A percentile compares a stretch with the other conserved stretches of the same genome.
These are phyloP conservation scores for Candolleomyces efflorescens DNA, from an alignment of 768 basidiomycete species.

Conservation along the genomic window DNA sequence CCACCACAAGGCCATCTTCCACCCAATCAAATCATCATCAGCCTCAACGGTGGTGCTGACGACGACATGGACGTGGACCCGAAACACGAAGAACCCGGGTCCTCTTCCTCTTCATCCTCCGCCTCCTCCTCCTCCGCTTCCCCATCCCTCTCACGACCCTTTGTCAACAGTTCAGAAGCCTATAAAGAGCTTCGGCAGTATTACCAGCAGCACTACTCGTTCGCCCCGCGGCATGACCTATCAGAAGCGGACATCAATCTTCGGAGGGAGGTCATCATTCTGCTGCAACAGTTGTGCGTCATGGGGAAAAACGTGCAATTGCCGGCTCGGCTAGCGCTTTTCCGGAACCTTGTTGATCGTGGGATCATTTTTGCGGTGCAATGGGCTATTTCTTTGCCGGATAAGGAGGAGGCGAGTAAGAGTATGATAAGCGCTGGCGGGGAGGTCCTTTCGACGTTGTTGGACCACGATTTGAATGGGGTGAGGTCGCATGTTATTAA, in stretches of 20 bases:
- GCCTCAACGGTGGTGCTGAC: conserved; percentile 28
- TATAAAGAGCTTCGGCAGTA: conserved; percentile 6
- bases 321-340: conserved; percentile 78
- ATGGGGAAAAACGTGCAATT: conserved; percentile 98
- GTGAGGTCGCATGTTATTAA: conserved; percentile 82
- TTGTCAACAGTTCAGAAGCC: neutral
- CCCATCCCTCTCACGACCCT: neutral
- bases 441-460: conserved; percentile 76
- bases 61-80: conserved; percentile 40
- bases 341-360: conserved; percentile 81
- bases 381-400: conserved; percentile 78
- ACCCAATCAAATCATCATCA: conserved; percentile 29
- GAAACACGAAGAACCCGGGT: conserved; percentile 14
- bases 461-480: conserved; percentile 89
- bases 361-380: conserved; percentile 90
- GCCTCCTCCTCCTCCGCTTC: conserved; percentile 1
- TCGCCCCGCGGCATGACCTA: conserved; percentile 51
- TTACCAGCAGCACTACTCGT: conserved; percentile 39
- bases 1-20: conserved; percentile 20
- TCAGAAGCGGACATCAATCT: conserved; percentile 51
- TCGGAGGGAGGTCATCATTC: conserved; percentile 74
- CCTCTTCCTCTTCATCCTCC: neutral
- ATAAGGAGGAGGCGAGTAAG: conserved; percentile 45
- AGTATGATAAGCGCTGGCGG: conserved; percentile 77
- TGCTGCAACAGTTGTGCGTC: conserved; percentile 87